Evolutionary conservation across 1,139 yeast species (phyloP).

Genomic region (Entelexis sorbosivorans): DNA sequence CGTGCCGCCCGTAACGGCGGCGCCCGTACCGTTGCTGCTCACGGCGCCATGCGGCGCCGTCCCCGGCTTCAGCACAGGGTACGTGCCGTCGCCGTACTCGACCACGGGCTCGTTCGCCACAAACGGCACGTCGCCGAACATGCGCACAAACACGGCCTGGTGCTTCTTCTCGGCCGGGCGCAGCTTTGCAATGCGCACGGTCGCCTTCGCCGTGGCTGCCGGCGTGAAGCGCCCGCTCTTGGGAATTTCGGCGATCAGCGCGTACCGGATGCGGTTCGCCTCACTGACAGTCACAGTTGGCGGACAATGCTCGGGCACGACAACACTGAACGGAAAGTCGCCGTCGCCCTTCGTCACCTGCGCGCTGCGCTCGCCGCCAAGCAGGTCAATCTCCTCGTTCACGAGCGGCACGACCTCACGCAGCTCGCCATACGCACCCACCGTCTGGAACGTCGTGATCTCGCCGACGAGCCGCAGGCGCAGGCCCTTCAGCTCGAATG

Average conservation of each 20-base stretch:
- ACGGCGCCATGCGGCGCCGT: background rate
- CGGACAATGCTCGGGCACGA: conserved; percentile 12
- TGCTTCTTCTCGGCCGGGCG: background rate
- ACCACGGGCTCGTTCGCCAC: conserved; percentile 3
- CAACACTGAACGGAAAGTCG: conserved; percentile 11
- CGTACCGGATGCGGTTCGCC: conserved; percentile 10
- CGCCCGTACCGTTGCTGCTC: too few relatives aligned
- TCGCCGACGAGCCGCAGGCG: conserved; percentile 6
- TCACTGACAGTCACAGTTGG: conserved; percentile 9
- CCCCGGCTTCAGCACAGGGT: background rate
- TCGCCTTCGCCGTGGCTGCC: background rate
- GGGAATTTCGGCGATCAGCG: conserved; percentile 3
- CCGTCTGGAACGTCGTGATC: conserved; percentile 10
- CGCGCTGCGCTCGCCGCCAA: background rate
- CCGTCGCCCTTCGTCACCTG: conserved; percentile 1
- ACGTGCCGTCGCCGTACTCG: conserved; percentile 6
- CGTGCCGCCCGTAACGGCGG: too few relatives aligned
- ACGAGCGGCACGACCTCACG: conserved; percentile 5
- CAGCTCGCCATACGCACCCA: conserved; percentile 13
- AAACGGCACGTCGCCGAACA: conserved; percentile 8
- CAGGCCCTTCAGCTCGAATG: conserved; percentile 8
- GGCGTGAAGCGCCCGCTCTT: background rate
- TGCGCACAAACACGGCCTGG: background rate
- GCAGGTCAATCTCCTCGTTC: conserved; percentile 4
- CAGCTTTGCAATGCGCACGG: background rate